These are phyloP conservation scores for Lichtheimia corymbifera DNA, from an alignment of 371 early-diverging fungal genomes.

Conservation along the genomic window DNA sequence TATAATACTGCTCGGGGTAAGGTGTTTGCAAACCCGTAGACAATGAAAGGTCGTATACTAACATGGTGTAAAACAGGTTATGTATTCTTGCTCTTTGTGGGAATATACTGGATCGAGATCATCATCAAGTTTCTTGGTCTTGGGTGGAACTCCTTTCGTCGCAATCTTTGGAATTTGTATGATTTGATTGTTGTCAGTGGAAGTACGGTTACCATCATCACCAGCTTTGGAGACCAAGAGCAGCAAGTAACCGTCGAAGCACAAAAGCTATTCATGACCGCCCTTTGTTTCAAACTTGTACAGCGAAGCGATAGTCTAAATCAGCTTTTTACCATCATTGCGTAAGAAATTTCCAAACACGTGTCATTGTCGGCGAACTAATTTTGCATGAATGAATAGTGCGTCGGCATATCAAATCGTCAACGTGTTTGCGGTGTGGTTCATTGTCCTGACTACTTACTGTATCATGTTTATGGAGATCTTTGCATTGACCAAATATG, in stretches of 20 bases:
- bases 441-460: conserved; percentile 66
- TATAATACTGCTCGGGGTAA: conserved; percentile 6
- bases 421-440: conserved; percentile 69
- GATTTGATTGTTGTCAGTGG: conserved; percentile 57
- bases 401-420: conserved; percentile 63
- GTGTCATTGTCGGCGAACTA: not conserved
- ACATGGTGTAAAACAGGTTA: not conserved
- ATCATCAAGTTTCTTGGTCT: conserved; percentile 53
- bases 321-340: conserved; percentile 69
- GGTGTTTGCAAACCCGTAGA: not conserved
- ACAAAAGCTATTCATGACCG: conserved; percentile 66
- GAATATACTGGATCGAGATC: conserved; percentile 53
- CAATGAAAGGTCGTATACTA: too few species aligned
- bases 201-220: conserved; percentile 48
- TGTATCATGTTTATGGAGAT: conserved; percentile 74
- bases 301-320: conserved; percentile 66
- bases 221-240: conserved; percentile 26
- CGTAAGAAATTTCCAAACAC: conserved; percentile 38
- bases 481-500: conserved; percentile 69
- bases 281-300: conserved; percentile 65
- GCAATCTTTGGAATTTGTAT: conserved; percentile 66
- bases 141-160: conserved; percentile 60
- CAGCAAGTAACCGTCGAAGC: conserved; percentile 52
- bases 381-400: conserved; percentile 14
- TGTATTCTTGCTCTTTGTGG: not conserved